Evolutionary conservation across 176 grass and related monocot genomes (phyloP).

Genomic region (Aegilops sharonensis): DNA sequence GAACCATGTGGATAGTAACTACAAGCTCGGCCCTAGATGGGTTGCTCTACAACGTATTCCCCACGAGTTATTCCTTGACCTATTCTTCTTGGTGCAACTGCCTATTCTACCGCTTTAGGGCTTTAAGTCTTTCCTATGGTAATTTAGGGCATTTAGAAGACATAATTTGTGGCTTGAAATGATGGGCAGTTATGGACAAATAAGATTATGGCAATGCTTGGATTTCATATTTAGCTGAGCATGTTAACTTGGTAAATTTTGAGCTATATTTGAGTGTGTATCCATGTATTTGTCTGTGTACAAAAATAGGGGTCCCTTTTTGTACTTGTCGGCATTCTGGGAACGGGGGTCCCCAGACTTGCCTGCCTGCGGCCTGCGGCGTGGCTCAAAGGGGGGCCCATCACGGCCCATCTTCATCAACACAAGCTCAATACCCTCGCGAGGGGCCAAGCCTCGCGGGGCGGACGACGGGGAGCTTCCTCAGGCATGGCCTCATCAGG

Average conservation of each 20-base stretch:
- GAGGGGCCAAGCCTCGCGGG: too few species aligned
- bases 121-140: background rate
- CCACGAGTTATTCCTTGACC: background rate
- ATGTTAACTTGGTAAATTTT: background rate
- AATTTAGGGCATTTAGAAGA: background rate
- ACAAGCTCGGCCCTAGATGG: constrained; percentile 78
- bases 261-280: background rate
- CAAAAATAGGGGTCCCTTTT: too few species aligned
- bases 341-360: too few species aligned
- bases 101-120: background rate
- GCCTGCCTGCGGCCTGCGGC: too few species aligned
- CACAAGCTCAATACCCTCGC: too few species aligned
- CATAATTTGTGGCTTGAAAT: background rate
- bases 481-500: too few species aligned
- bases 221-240: background rate
- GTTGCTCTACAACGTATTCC: constrained; percentile 78
- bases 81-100: background rate
- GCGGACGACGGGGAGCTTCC: too few species aligned
- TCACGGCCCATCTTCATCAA: too few species aligned
- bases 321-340: too few species aligned
- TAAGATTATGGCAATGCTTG: background rate
- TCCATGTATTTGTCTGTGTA: background rate
- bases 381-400: too few species aligned
- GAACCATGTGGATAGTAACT: constrained; percentile 84
- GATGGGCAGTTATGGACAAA: background rate